Base-by-base conservation (phyloP, 1,139 yeast species). In the Magnusiomyces paraingens region DNA sequence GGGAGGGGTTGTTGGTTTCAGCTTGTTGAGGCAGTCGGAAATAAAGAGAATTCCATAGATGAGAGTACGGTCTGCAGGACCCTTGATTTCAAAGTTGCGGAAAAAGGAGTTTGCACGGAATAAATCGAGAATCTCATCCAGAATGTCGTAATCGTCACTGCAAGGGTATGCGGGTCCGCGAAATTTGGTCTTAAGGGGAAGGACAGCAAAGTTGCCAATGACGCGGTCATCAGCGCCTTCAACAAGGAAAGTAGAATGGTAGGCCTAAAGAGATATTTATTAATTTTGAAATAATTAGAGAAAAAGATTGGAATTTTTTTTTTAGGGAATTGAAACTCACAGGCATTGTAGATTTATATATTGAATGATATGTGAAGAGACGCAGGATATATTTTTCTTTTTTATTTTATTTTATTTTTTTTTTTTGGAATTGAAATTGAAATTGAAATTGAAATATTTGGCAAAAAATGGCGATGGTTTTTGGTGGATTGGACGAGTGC, bases 91-190 rank as follows among this genome's bases (percentile, higher is more conserved):
- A 70, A 93, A 94, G 76, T 93, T 93, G 68, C 88, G 86, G 79
- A 94, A 93, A 72, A 93, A 91, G 6, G 96, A 87, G 71, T 93
- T 93, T 64, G 98, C 97, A 61, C 99, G 79, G 71, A 93, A 93
- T 57, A 93, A 77, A 70, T 93, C 99, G 57, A 93, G 73, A 32
- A 84, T 79, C 70, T 93, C 99, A 66, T 93, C 99, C 56, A 87
- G 79, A 57, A 93, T 87, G 70, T 93, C 99, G 69, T 90, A 91
- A 63, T 87, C 96, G 32, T 82, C 80, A 56, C 78, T 77, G 5
- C 90, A 81, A 6, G 95, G 95, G 68, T 84, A 89, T 0, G 96
- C 84, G 3, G 99, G 98, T 4, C 99, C 99, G 61, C 96, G 79
- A 70, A 81, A 86, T 62, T 80, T 82, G 43, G 98, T 85, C 64